Base-by-base conservation (phyloP, 805 yeast genomes). In the Saccharomycopsis fermentans region DNA sequence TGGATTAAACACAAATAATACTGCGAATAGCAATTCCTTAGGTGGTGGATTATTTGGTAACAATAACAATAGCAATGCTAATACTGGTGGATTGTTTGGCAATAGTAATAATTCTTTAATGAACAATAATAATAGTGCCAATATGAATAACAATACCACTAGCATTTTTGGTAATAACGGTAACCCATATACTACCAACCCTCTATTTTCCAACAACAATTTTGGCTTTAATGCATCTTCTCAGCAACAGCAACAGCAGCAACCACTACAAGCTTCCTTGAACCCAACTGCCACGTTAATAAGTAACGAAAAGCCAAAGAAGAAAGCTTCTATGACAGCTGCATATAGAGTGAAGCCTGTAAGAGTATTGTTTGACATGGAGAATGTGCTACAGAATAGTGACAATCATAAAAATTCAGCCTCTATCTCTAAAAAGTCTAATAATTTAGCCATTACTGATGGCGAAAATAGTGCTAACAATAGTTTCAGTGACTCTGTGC, bases 1-100 rank as follows among this genome's bases (percentile, higher is more conserved):
- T 14, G 65, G 64, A 32, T 62, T 75, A 68, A 77, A 77, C n/a
- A 67, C 65, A 63, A 64, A 69, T 55, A 56, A 67, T 51, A 63
- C 59, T 17, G 61, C 58, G 43, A 59, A 63, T 56, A 61, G 40
- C n/a, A 39, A 35, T 21, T 48, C 59, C 47, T 21, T 43, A 43
- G 47, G 55, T 57, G 71, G 71, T 48, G 64, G 65, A 47, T 58
- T 58, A 55, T 80, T 65, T 62, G 84, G 82, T 53, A 57, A 63
- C 51, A 61, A 60, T 48, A 61, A 64, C 58, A 61, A 55, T 19
- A 48, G 39, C 14, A 60, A 57, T 27, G n/a, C n/a, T n/a, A 57
- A 39, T 48, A 57, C 64, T 39, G 65, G 67, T 55, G 71, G 73
- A 5, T 58, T 70, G 2, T 68, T 69, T 62, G 74, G 74, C 2